Percentiles rank a stretch among this genome's conserved stretches.
These are phyloP conservation scores for Eucalyptus sp. DNA, from an alignment of 345 rosid genomes.

Conservation along the genomic window DNA sequence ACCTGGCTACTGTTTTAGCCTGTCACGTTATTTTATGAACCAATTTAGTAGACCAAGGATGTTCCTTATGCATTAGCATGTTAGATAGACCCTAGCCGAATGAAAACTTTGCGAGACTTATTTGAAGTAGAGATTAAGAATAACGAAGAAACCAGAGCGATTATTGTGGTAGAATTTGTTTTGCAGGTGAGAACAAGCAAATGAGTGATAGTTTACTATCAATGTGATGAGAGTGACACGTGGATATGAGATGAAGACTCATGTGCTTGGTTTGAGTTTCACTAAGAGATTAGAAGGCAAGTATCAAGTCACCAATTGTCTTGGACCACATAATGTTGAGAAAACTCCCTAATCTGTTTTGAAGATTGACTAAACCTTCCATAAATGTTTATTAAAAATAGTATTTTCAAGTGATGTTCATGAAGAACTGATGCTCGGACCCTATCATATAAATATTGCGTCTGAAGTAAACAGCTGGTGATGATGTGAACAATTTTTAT, in stretches of 20 bases:
- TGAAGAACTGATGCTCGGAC: background rate
- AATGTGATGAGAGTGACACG: background rate
- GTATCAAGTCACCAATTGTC: constrained; percentile 51
- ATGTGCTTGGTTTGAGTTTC: constrained; percentile 13
- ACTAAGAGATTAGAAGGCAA: constrained; percentile 21
- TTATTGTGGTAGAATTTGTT: background rate
- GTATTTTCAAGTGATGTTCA: background rate
- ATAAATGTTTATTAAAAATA: too few relatives aligned
- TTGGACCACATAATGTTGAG: constrained; percentile 11
- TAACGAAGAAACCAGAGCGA: too few relatives aligned
- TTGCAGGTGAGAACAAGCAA: constrained; percentile 15
- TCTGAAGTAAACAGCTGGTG: accelerated
- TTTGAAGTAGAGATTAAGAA: background rate
- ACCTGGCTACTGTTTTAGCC: background rate
- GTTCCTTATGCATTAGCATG: background rate
- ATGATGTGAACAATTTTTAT: too few relatives aligned
- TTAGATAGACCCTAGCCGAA: background rate
- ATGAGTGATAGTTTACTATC: background rate
- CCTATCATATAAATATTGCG: background rate
- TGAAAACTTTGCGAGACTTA: background rate
- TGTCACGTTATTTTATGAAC: background rate
- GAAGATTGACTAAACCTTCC: background rate
- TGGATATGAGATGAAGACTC: constrained; percentile 36
- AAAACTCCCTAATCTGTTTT: background rate
- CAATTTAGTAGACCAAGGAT: background rate